A percentile compares a stretch with the other conserved stretches of the same genome.
Evolutionary conservation across 1,284 basidiomycete genomes (phyloP).

Genomic region (Wallemia mellicola): DNA sequence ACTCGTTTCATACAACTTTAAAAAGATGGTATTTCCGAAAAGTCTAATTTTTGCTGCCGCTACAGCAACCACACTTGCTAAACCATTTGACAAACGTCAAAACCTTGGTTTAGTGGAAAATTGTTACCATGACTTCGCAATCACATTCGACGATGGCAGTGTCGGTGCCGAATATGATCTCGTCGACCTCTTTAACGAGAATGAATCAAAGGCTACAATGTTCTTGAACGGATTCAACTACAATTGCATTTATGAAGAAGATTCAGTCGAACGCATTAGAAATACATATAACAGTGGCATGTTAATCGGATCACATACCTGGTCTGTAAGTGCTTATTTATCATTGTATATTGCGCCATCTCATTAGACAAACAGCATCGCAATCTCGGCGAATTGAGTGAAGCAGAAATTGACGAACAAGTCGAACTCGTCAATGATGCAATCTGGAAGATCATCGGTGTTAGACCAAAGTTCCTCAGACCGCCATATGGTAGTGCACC

Average conservation of each 20-base stretch:
- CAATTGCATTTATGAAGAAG: slow-evolving; percentile 2
- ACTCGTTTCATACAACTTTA: background rate
- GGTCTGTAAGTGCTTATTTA: background rate
- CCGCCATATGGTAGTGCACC: slow-evolving; percentile 9
- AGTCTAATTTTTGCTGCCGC: background rate
- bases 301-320: slow-evolving; percentile 1
- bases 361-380: background rate
- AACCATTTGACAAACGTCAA: background rate
- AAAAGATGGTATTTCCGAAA: background rate
- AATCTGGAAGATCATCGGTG: slow-evolving; percentile 5
- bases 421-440: slow-evolving; percentile 4
- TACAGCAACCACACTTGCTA: background rate
- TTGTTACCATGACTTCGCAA: background rate
- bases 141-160: background rate
- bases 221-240: slow-evolving; percentile 6
- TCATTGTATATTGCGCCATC: background rate
- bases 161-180: background rate
- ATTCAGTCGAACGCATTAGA: background rate
- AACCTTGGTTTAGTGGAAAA: background rate
- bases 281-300: background rate
- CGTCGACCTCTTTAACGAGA: background rate
- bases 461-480: slow-evolving; percentile 5
- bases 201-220: background rate
- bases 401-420: slow-evolving; percentile 3
- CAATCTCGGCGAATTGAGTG: slow-evolving; percentile 3